Conservation (phyloP, 257 asterid genomes). For the Salvia splendens region DNA sequence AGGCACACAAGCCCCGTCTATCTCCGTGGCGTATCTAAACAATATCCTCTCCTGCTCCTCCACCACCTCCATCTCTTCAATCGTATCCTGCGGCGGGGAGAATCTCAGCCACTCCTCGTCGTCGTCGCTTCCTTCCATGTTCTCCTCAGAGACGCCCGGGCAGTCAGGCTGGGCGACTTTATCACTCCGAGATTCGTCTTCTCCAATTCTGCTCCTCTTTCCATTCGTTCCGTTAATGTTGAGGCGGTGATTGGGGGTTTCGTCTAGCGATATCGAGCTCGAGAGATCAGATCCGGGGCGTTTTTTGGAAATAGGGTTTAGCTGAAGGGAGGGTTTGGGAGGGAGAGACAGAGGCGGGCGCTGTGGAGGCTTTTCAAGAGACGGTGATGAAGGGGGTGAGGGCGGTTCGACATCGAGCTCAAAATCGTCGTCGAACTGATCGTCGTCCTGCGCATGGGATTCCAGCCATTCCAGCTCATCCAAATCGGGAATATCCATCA, state of each 20-base stretch:
- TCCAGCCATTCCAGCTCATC: constrained; percentile 90
- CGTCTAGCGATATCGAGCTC: constrained; percentile 25
- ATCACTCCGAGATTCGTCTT: constrained; percentile 30
- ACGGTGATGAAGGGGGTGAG: constrained; percentile 55
- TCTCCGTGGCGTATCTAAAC: constrained; percentile 71
- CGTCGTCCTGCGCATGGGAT: constrained; percentile 50
- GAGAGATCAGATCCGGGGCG: constrained; percentile 47
- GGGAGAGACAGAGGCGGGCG: constrained; percentile 57
- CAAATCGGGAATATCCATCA: constrained; percentile 78
- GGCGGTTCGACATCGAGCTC: constrained; percentile 51
- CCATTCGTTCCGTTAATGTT: constrained; percentile 9
- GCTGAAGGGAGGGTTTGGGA: constrained; percentile 46
- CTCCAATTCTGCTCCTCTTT: constrained; percentile 41
- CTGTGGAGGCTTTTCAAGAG: constrained; percentile 37
- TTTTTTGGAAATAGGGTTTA: constrained; percentile 44
- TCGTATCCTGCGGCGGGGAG: constrained; percentile 46
- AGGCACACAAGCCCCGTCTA: constrained; percentile 86
- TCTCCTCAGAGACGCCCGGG: constrained; percentile 27
- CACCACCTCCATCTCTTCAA: constrained; percentile 50
- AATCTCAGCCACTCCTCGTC: constrained; percentile 67
- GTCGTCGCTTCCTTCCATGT: constrained; percentile 33
- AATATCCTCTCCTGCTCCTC: constrained; percentile 56
- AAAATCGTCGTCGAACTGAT: constrained; percentile 49
- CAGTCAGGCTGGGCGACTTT: constrained; percentile 12
- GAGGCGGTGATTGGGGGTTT: not conserved